Conservation (phyloP, 495 filamentous ascomycete species). For the Cetradonia linearis region DNA sequence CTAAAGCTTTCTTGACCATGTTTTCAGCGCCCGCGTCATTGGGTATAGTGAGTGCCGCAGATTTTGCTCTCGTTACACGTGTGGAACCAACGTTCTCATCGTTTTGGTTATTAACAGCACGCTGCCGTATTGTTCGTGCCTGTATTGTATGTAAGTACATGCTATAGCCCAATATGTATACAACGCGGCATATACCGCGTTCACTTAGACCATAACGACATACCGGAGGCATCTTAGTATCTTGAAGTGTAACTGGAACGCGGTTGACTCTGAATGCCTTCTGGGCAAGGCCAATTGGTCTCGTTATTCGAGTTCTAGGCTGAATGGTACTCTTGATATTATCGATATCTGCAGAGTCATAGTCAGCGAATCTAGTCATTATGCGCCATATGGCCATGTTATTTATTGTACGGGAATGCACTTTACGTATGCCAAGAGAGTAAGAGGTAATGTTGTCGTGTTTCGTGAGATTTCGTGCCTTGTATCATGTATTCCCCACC, state of each 20-base stretch:
- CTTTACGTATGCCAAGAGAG: neutral
- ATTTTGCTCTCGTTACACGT: constrained; percentile 87
- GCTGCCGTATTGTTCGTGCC: constrained; percentile 49
- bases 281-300: constrained; percentile 4
- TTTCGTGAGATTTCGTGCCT: neutral
- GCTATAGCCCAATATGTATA: neutral
- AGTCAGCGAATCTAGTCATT: neutral
- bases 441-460: neutral
- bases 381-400: too few relatives aligned
- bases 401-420: neutral
- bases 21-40: constrained; percentile 43
- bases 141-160: constrained; percentile 25
- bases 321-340: neutral
- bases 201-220: neutral
- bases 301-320: neutral
- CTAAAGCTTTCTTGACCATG: constrained; percentile 58
- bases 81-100: constrained; percentile 76
- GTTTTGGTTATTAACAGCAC: constrained; percentile 77
- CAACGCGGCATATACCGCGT: constrained; percentile 7
- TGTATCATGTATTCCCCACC: neutral
- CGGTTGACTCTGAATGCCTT: neutral
- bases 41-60: constrained; percentile 54
- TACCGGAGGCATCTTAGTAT: constrained; percentile 17
- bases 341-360: neutral
- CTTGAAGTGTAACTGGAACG: neutral